Base-by-base conservation (phyloP, 2,329 filamentous ascomycete genomes). In the Nannizziopsis arthrosporioides region DNA sequence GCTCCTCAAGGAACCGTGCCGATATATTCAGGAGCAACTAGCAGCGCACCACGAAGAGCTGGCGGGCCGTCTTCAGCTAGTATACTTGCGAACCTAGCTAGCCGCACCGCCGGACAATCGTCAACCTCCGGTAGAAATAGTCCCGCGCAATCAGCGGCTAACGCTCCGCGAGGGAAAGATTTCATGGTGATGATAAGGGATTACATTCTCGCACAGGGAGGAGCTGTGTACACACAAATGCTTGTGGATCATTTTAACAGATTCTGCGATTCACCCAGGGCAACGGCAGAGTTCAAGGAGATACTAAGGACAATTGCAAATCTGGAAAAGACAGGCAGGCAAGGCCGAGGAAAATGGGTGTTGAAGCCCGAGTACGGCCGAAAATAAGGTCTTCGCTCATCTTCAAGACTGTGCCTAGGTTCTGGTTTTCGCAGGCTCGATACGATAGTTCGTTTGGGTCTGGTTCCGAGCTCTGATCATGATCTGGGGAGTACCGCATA, bases 161-260 rank as follows among this genome's bases (percentile, higher is more conserved):
- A 10, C 17, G 38, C 46, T 37, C 59, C 77, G 31, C 67, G 68
- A 45, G 73, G 74, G 0, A 77, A 74, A 51, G 81, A 86, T 51
- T 86, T 86, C 57, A 73, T 79, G 55, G 72, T 71, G 42, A 72
- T 85, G 71, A 93, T 95, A 49, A 80, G 82, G 35, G 77, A 82
- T 37, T 96, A 88, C 57, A 81, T 96, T 54, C 73, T 75, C 39
- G 74, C 78, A 18, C 87, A 93, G 48, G 84, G 85, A 8, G 88
- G 88, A 2, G 76, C 78, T 31, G 85, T 85, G 5, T 81, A 85
- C 4, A 89, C 84, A 37, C 87, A 93, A 68, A 82, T 87, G 73
- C 67, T 95, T 39, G 84, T 94, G 18, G 85, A 94, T 59, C 87
- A 94, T 59, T 96, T 95, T 65, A 86, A 89, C 64, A 78, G 78